Conservation (phyloP, 2,329 filamentous ascomycete species). For the Akanthomyces dipterigenus region DNA sequence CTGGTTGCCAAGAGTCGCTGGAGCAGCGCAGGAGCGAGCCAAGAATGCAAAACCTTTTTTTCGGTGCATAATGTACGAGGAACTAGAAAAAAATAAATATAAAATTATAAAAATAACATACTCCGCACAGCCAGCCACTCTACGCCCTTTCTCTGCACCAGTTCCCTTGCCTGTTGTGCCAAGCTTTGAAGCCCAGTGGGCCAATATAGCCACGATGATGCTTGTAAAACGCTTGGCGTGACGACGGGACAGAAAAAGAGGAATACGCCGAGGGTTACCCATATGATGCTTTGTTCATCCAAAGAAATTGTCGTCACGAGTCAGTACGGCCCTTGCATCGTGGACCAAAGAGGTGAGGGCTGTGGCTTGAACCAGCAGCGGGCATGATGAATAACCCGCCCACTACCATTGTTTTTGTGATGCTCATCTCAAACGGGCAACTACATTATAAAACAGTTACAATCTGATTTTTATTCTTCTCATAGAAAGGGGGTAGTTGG, state of each 20-base stretch:
- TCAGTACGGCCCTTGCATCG: background rate
- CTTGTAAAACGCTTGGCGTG: slow-evolving; percentile 3
- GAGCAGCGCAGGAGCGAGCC: too few relatives aligned
- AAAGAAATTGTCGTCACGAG: background rate
- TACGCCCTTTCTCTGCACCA: too few relatives aligned
- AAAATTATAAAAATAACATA: too few relatives aligned
- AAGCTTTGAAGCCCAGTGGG: slow-evolving; percentile 5
- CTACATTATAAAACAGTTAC: too few relatives aligned
- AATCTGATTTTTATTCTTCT: too few relatives aligned
- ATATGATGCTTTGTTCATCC: background rate
- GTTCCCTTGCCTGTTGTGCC: background rate
- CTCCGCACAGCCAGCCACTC: background rate
- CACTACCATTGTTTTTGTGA: background rate
- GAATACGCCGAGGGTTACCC: background rate
- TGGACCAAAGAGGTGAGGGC: background rate
- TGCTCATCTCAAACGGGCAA: background rate
- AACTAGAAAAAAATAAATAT: too few relatives aligned
- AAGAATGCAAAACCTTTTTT: too few relatives aligned
- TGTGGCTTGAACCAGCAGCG: background rate
- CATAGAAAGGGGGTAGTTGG: too few relatives aligned
- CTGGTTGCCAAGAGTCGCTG: too few relatives aligned
- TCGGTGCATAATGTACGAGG: too few relatives aligned
- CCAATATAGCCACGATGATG: background rate
- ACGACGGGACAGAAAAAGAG: background rate
- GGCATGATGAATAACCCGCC: background rate